Conservation (phyloP, 306 rosid species). For the Glycyrrhiza uralensis region DNA sequence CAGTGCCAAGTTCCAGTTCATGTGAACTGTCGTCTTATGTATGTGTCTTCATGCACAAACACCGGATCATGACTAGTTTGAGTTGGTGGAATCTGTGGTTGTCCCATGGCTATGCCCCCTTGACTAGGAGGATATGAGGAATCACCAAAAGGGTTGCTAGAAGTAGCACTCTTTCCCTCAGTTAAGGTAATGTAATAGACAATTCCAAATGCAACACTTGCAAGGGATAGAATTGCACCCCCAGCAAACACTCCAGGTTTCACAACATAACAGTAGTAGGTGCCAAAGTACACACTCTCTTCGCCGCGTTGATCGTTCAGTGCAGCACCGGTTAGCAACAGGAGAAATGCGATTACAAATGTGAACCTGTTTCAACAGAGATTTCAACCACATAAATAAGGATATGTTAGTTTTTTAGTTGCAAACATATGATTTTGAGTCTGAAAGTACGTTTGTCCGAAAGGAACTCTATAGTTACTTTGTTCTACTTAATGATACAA, state of each 20-base stretch:
- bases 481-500: no score
- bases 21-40: constrained; percentile 74
- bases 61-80: constrained; percentile 61
- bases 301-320: constrained; percentile 52
- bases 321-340: constrained; percentile 71
- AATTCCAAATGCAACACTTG: constrained; percentile 67
- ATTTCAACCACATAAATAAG: constrained; percentile 9
- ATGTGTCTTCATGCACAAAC: constrained; percentile 90
- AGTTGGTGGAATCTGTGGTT: constrained; percentile 70
- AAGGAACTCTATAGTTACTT: no score
- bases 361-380: constrained; percentile 61
- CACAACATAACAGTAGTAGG: constrained; percentile 71
- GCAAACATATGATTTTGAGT: no score
- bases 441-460: no score
- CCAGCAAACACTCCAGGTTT: constrained; percentile 77
- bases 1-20: constrained; percentile 27
- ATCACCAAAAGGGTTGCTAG: constrained; percentile 29
- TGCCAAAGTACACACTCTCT: constrained; percentile 51
- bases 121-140: constrained; percentile 47
- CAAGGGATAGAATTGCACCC: constrained; percentile 53
- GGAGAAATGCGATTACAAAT: constrained; percentile 59
- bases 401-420: no score
- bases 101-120: constrained; percentile 82
- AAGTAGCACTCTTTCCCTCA: constrained; percentile 39
- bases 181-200: constrained; percentile 48